Evolutionary conservation across 768 basidiomycete genomes (phyloP), one percentile per base, ranked within the genome.

Genomic region (Boletus insuetus): DNA sequence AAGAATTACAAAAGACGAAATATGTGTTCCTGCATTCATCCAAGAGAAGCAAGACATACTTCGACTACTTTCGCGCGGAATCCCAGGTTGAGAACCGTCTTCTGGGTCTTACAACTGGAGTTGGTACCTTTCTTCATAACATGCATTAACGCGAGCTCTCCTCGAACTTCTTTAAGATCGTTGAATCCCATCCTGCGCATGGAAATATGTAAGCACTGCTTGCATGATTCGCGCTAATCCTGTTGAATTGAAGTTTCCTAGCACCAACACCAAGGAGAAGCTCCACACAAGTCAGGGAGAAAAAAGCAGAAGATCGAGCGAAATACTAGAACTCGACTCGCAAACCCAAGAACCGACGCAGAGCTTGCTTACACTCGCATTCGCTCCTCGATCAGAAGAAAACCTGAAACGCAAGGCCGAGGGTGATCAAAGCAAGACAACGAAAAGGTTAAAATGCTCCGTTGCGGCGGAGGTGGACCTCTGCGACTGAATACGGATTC

Each of bases 401-500:
- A 53, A 59, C 60, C 61, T 67, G 57, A 78, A 81, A 58, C 66
- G 73, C 52, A 75, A 71, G 51, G 66, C 66, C 32, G 47, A 46
- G 34, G 53, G 32, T 41, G 54, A 64, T 51, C 41, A 47, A 42
- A 44, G 50, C 56, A 61, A 52, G 40, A 56, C 46, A 19, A 59
- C 40, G 44, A 91, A 89, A 75, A 88, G 81, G 64, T 62, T 84
- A 56, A 92, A 91, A 73, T 80, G 91, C 46, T 92, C 89, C 16
- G 71, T 91, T 39, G 82, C 82, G 39, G 69, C 77, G 53, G 83
- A 79, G 46, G 81, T 92, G 58, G 87, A 91, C 71, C 80, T 91
- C 5, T 88, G 86, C 32, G 89, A 91, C 69, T 91, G 71, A 70
- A 44, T 39, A 20, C 39, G 43, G 38, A 42, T 35, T n/a, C 41